Base-by-base conservation (phyloP, 768 basidiomycete genomes). In the Tulasnella sp. region DNA sequence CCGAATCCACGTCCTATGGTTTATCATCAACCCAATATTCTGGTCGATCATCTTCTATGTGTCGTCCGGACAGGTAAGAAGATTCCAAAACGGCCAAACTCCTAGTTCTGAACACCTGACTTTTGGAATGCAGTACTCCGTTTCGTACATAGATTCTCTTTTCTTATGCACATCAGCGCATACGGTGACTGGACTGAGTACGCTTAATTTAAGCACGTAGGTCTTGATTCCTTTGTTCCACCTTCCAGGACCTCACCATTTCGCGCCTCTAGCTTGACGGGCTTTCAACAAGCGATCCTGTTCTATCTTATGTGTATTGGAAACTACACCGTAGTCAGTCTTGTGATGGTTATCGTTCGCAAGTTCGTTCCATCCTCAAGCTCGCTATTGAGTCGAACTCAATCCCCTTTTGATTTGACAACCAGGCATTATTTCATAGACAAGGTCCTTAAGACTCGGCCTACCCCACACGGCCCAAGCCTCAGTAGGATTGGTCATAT, bases 21-120 rank as follows among this genome's bases (percentile, higher is more conserved):
- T 88, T 75, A 92, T 89, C 9, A 88, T 94, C 82, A 90, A 90
- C 0, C 96, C 96, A 1, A 86, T 98, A 80, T 85, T 96, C 76
- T 89, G 89, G 80, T 93, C 94, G n/a, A 90, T 85, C 46, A 90
- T 98, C 74, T 89, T 98, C 82, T 98, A 93, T 82, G 94, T 90
- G 35, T 89, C 88, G 84, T 95, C 95, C 86, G 94, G 92, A 35
- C 55, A 77, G 75, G 75, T 69, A 44, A 16, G 57, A n/a, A 39
- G 4, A 3, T 15, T 51, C 74, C 71, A 40, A 15, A 37, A 29
- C 20, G 11, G 42, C 23, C 39, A 5, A 46, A 4, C 35, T 55
- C 48, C 23, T 13, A 23, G 23, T n/a, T 37, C 69, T 77, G 67
- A 77, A n/a, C 20, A 23, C 71, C 44, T 40, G n/a, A 23, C 3